These are phyloP conservation scores for Populus simonii DNA, from an alignment of 345 rosid genomes.

Conservation along the genomic window DNA sequence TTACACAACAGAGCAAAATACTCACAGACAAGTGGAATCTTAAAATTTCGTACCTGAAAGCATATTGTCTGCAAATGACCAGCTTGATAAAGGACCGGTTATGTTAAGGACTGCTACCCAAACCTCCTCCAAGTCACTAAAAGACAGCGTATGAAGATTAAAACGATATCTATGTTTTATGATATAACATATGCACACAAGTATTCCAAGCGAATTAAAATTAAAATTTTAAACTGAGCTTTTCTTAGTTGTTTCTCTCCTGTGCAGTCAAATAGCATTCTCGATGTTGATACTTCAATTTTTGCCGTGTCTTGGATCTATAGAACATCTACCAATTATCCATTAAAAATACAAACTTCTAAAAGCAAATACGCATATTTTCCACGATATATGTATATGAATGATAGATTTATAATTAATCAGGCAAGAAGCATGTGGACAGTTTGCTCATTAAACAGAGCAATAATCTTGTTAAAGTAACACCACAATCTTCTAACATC, in stretches of 20 bases:
- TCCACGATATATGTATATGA: not conserved
- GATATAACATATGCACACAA: not conserved
- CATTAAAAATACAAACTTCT: not conserved
- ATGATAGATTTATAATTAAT: not conserved
- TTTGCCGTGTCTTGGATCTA: not conserved
- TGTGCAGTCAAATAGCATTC: not conserved
- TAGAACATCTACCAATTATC: not conserved
- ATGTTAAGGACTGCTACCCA: conserved; percentile 92
- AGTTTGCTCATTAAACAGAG: not conserved
- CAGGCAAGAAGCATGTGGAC: not conserved
- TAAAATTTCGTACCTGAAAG: conserved; percentile 53
- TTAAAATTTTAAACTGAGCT: not conserved
- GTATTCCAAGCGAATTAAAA: not conserved
- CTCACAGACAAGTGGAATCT: not conserved
- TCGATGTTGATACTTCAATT: not conserved
- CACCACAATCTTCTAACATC: not conserved
- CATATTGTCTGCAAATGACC: conserved; percentile 84
- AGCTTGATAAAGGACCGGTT: conserved; percentile 83
- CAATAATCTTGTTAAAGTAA: not conserved
- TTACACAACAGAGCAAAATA: not conserved
- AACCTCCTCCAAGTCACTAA: conserved; percentile 79
- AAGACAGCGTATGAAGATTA: conserved; percentile 15
- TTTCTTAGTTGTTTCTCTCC: not conserved
- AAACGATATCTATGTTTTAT: not conserved
- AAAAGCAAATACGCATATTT: not conserved